Conservation (phyloP, 2,329 filamentous ascomycete species). For the Metarhizium humberi region DNA sequence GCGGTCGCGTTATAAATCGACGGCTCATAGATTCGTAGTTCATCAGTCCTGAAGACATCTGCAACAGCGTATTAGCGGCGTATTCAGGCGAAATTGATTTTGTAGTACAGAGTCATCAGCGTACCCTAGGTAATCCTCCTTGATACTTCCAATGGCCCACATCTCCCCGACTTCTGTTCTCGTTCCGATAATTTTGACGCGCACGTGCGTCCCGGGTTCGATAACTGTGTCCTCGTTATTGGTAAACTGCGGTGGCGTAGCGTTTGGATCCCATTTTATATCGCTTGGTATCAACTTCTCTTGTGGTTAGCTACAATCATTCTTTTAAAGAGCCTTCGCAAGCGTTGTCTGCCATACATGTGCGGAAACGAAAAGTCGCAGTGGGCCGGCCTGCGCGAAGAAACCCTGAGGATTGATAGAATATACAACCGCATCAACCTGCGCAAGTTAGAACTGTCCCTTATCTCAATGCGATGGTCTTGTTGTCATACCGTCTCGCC, state of each 20-base stretch:
- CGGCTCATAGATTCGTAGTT: not conserved
- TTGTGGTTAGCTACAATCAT: not conserved
- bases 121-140: constrained; percentile 68
- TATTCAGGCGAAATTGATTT: not conserved
- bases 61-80: constrained; percentile 7
- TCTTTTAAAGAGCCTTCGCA: not conserved
- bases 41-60: constrained; percentile 18
- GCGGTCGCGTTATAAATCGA: not conserved
- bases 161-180: constrained; percentile 90
- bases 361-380: constrained; percentile 71
- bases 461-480: constrained; percentile 7
- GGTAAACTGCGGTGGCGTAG: constrained; percentile 92
- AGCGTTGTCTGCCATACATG: constrained; percentile 49
- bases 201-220: constrained; percentile 85
- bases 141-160: constrained; percentile 96
- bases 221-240: constrained; percentile 92
- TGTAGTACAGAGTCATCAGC: constrained; percentile 3
- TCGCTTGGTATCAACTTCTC: constrained; percentile 76
- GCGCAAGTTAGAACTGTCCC: constrained; percentile 22
- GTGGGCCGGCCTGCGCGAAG: constrained; percentile 72
- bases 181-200: constrained; percentile 89
- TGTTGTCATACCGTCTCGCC: constrained; percentile 74
- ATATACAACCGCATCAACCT: constrained; percentile 91
- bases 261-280: constrained; percentile 91
- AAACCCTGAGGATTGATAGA: constrained; percentile 89